phyloP scores from a whole-genome alignment of 192 early-diverging fungal genomes.

The Endogone sp. region DNA sequence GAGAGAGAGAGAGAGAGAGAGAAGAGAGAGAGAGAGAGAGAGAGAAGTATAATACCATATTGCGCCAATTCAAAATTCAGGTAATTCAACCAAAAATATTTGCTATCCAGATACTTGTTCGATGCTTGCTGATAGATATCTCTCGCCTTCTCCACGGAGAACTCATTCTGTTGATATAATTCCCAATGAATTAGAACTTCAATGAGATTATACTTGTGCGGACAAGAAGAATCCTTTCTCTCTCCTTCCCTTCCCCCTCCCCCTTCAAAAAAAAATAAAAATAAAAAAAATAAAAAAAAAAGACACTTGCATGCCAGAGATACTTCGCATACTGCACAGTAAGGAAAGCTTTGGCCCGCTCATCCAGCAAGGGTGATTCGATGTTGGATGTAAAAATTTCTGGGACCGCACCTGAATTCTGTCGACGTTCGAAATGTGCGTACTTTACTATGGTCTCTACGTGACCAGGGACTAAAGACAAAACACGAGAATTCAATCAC shows the following conservation, averaged over 20 bases:
- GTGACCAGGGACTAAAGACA: slow-evolving; percentile 55
- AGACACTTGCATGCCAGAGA: slow-evolving; percentile 37
- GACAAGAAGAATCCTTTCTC: too few species aligned
- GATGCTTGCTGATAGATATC: slow-evolving; percentile 41
- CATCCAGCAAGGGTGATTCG: slow-evolving; percentile 28
- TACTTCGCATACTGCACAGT: slow-evolving; percentile 47
- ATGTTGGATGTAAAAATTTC: slow-evolving; percentile 40
- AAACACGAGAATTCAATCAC: background rate
- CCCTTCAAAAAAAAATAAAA: too few species aligned
- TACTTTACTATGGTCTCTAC: slow-evolving; percentile 59
- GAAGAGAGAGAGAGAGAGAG: slow-evolving; percentile 14
- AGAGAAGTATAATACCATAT: slow-evolving; percentile 20
- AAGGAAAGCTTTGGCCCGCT: slow-evolving; percentile 48
- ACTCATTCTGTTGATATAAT: slow-evolving; percentile 23
- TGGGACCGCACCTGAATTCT: slow-evolving; percentile 33
- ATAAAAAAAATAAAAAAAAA: slow-evolving; percentile 20
- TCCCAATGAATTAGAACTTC: too few species aligned
- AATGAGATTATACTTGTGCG: too few species aligned
- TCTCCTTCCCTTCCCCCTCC: too few species aligned
- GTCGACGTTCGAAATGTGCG: slow-evolving; percentile 63
- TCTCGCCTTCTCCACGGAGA: slow-evolving; percentile 35
- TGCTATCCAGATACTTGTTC: slow-evolving; percentile 38
- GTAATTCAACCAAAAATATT: slow-evolving; percentile 53
- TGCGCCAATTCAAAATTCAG: slow-evolving; percentile 58
- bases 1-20: too few species aligned